Base-by-base conservation (phyloP, 2,329 filamentous ascomycete genomes). In the Trichophyton verrucosum region DNA sequence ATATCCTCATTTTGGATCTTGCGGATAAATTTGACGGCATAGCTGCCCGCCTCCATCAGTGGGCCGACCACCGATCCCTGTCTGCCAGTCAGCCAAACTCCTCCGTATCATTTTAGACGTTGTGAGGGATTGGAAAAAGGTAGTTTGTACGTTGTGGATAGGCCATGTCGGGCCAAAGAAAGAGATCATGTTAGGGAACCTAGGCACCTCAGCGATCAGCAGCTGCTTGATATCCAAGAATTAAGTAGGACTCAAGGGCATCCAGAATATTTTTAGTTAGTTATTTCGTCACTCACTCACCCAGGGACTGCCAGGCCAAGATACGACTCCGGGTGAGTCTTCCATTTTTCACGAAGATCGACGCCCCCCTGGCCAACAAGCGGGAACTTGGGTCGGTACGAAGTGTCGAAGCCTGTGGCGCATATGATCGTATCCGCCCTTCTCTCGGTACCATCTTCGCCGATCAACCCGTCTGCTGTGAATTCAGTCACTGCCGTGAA, bases 71-170 rank as follows among this genome's bases (percentile, higher is more conserved):
- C 55, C 36, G 67, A 67, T 2, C 70, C 71, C 59, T 73, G 68
- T 0, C 66, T 66, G 4, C 6, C 15, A 51, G 46, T 51, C 62
- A 65, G 15, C 22, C 74, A 72, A 51, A 60, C 4, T 38, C 5
- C 5, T 38, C 27, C 27, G 5, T 30, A 30, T 30, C 27, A 30
- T 30, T 30, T 7, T 30, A 30, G 27, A 30, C 27, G 5, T 30
- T 7, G 27, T 7, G 27, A 30, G 27, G 27, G 27, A 30, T 7
- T 6, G 6, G 2, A 2, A 30, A 47, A 24, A 51, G 24, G 8
- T 6, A 30, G 11, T 24, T 11, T 2, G 71, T 70, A 72, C 78
- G 63, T 79, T 79, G 61, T 77, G 76, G 0, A 78, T 71, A 0
- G 76, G 77, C 72, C 73, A 69, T 47, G 67, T 68, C 2, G 70